Base-by-base conservation (phyloP, 139 green algal genomes). In the Auxenochlorella protothecoides region DNA sequence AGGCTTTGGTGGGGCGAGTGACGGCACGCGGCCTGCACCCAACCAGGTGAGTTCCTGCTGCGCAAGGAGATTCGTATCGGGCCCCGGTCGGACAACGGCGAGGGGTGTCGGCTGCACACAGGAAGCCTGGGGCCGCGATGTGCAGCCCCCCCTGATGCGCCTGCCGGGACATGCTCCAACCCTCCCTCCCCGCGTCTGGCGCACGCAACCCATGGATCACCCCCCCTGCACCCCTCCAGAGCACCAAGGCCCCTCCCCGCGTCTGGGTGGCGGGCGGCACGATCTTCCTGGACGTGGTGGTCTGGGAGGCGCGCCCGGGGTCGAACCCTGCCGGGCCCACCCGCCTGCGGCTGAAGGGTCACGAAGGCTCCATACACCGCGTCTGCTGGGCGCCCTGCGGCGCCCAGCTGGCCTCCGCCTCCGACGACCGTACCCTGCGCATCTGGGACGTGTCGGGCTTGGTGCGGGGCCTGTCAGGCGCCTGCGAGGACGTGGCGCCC, bases 311-410 rank as follows among this genome's bases (percentile, higher is more conserved):
- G 44, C n/a, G 16, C 3, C 12, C 2, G 44, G 63, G 2, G 53
- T 55, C 2, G 6, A 44, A 44, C 27, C 27, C 14, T 2, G 57
- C 13, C 3, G 65, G 10, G 13, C 56, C 51, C 53, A 72, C 80
- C 4, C 72, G 80, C 60, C 71, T 72, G 52, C 66, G 71, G 7
- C 76, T 86, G 13, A 72, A 72, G 15, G 82, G 82, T 3, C 82
- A 87, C 57, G 68, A 79, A 44, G 82, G 82, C 13, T 86, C 82
- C n/a, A 85, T 87, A 27, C 80, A 87, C 76, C 82, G 71, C n/a
- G 78, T 87, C 53, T 54, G 54, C 11, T 87, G 83, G 83, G 67
- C 65, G 0, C 53, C 69, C 6, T 62, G 74, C 53, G 83, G 78
- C 6, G 13, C 9, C 15, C 63, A 65, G 14, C 72, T 87, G 56